Base-by-base conservation (phyloP, 352 stramenopile genomes). In the Globisporangium irregulare region DNA sequence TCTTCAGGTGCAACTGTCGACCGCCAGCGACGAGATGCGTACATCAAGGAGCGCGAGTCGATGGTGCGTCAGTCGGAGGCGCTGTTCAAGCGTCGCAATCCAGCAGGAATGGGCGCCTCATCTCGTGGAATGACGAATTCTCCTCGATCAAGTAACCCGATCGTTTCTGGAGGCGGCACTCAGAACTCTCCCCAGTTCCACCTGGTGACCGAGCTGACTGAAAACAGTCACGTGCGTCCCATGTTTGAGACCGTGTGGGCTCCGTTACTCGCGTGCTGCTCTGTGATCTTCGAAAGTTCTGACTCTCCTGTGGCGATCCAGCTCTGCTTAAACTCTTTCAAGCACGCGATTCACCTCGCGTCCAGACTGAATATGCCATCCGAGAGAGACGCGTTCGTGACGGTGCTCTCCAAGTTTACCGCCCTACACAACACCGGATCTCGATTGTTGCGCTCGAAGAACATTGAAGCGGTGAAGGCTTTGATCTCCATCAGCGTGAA, bases 231-330 rank as follows among this genome's bases (percentile, higher is more conserved):
- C 63, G 86, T 97, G 14, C 82, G 87, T 29, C 96, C 97, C 5
- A 99, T 99, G 98, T 99, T 99, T 73, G 97, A 99, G 79, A 98
- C 98, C 0, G 93, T 98, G 0, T 99, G 98, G 97, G 97, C 97
- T 32, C 96, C 97, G 50, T 78, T 99, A 32, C 84, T 99, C 56
- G 97, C 96, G 51, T 96, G 91, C 51, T 97, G 99, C 62, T 99
- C 95, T 2, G 95, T 99, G 71, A 97, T 98, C 32, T 92, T 99
- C 29, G 96, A 99, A 79, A 95, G 82, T 60, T 95, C 87, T 2
- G 92, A 98, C 20, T 92, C 98, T 29, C 81, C 92, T 20, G 87
- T 92, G 8, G 95, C 90, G 50, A 98, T 99, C 58, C 81, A 96
- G 59, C 76, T 99, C 8, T 99, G 96, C 62, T 80, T 99, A 8